Conservation (phyloP, 805 yeast genomes). For the Candida anglica region DNA sequence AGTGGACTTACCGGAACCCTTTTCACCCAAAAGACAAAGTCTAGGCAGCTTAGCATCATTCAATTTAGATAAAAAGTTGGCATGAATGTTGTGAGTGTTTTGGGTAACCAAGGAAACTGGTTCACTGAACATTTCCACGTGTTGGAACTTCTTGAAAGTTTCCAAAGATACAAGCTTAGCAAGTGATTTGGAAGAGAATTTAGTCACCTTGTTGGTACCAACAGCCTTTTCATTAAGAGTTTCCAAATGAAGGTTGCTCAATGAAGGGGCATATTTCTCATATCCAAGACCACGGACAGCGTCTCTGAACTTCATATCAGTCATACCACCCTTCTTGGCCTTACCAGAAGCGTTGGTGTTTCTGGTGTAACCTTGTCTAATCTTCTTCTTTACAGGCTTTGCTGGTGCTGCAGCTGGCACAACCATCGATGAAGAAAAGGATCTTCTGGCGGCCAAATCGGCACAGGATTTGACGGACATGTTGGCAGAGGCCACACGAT, state of each 20-base stretch:
- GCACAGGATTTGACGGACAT: too few species aligned
- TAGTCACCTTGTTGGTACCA: constrained; percentile 12
- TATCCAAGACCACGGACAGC: constrained; percentile 32
- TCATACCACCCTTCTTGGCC: constrained; percentile 37
- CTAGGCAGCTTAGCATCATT: constrained; percentile 41
- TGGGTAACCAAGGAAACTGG: constrained; percentile 60
- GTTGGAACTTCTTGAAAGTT: constrained; percentile 64
- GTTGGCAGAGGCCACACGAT: too few species aligned
- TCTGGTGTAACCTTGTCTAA: constrained; percentile 17
- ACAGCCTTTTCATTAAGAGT: constrained; percentile 1
- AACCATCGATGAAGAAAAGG: constrained; percentile 8
- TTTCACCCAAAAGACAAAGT: constrained; percentile 57
- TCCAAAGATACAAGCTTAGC: constrained; percentile 50
- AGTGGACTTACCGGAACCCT: constrained; percentile 80
- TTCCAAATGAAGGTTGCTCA: constrained; percentile 5
- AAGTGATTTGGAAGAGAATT: constrained; percentile 39
- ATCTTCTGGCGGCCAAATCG: constrained; percentile 8
- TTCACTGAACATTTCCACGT: constrained; percentile 56
- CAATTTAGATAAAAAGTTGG: constrained; percentile 35
- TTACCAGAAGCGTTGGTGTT: constrained; percentile 14
- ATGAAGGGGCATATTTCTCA: constrained; percentile 27
- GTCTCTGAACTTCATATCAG: constrained; percentile 34
- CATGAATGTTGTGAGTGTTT: constrained; percentile 35
- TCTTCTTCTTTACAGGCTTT: constrained; percentile 21
- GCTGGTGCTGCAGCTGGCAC: constrained; percentile 13